Base-by-base conservation (phyloP, 1,284 basidiomycete genomes). In the Heliocybe sulcata region DNA sequence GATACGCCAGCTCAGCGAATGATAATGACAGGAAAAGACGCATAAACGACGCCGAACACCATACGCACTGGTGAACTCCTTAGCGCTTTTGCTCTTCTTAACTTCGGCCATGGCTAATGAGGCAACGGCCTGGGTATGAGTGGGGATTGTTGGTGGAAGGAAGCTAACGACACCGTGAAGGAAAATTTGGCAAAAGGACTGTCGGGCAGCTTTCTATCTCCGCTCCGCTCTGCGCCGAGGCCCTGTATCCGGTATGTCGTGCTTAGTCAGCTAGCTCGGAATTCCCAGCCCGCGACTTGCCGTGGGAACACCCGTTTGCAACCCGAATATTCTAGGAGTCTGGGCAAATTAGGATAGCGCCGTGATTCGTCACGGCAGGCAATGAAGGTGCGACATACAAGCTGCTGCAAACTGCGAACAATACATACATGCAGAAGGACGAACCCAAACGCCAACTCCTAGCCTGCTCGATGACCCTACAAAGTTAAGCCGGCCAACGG, bases 51-150 rank as follows among this genome's bases (percentile, higher is more conserved):
- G 33, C 42, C 22, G 52, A 53, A 54, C 49, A 51, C 56, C 29
- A 62, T 54, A 83, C 85, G 59, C 54, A 87, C 85, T 70, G 60
- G 84, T 81, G 74, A 92, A 92, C 14, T 92, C 90, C 80, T 84
- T 79, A 58, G 89, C 87, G 65, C 80, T 72, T 79, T 92, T 92
- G 74, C 73, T 75, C 81, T 75, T 90, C 77, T 87, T 89, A 55
- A 63, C 72, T 56, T 89, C 85, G 74, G 85, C 78, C 89, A 91
- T 92, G 83, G 81, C 82, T 64, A 62, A 62, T 63, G 60, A 67
- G 61, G 64, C 64, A 66, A 66, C 63, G 63, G 64, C 66, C 57
- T 64, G 61, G 67, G 66, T 70, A 70, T 69, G 71, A 77, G 79
- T 75, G 76, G 73, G 60, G 69, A 57, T 65, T 69, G 70, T 62